Evolutionary conservation across 345 rosid species (phyloP).

Genomic region (Citrus unshiu): DNA sequence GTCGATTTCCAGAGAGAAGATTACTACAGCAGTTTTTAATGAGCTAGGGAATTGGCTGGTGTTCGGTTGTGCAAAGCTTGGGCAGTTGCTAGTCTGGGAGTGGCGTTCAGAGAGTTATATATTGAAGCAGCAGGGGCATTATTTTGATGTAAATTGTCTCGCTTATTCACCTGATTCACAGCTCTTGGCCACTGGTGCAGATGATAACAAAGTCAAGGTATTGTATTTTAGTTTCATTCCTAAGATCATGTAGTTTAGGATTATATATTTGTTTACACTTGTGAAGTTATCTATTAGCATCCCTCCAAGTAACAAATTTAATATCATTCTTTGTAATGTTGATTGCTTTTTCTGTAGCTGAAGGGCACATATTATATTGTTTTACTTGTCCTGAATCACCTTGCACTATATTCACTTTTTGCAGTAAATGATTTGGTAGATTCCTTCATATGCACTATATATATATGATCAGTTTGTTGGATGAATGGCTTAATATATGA

Average conservation of each 20-base stretch:
- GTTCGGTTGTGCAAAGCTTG: constrained; percentile 89
- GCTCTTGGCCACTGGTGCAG: constrained; percentile 92
- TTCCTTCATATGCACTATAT: neutral
- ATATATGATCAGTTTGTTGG: neutral
- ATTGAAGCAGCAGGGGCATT: constrained; percentile 98
- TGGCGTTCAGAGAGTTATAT: constrained; percentile 95
- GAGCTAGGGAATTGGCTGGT: constrained; percentile 92
- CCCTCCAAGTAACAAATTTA: neutral
- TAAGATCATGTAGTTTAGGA: neutral
- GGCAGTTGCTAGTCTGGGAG: constrained; percentile 97
- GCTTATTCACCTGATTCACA: constrained; percentile 94
- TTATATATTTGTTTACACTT: neutral
- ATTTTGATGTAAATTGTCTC: constrained; percentile 83
- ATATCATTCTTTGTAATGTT: neutral
- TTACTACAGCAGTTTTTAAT: constrained; percentile 82
- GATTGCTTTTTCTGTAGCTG: neutral
- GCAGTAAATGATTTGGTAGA: neutral
- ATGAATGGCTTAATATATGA: neutral
- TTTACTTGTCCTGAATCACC: neutral
- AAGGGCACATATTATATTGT: neutral
- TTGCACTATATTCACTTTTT: neutral
- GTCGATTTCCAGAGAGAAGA: constrained; percentile 83
- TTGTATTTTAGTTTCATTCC: neutral
- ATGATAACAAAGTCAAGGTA: constrained; percentile 99
- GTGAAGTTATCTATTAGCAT: neutral